Base-by-base conservation (phyloP, 139 green algal genomes). In the Nannochloris sp. region DNA sequence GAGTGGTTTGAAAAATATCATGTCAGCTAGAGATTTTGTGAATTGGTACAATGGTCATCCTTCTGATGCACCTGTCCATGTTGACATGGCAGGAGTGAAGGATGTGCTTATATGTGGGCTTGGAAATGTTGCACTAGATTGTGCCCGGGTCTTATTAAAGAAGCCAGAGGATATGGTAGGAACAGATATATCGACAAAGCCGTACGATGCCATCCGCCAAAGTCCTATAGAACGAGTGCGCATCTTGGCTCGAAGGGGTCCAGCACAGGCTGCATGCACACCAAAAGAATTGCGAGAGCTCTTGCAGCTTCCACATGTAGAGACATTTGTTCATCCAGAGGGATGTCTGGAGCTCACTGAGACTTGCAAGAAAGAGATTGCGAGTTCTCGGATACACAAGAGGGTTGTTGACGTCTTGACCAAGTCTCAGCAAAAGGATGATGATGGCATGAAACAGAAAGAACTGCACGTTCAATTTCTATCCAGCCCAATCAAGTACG, bases 11-110 rank as follows among this genome's bases (percentile, higher is more conserved):
- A 27, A 61, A 3, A 83, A 81, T 5, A 78, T 97, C 14, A 62
- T 88, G 12, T 82, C 80, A 1, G 93, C 93, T 1, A 78, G 93
- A 15, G 86, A 96, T 62, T 96, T 98, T 78, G 93, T 97, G 31
- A 93, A 85, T 82, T 99, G 93, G 93, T 98, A 95, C 85, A 99
- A 98, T 69, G 93, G 87, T 4, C 90, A 98, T 71, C 90, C 93
- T 4, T 43, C 11, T 14, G 57, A 80, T 90, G n/a, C 72, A 69
- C 27, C 21, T 34, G 1, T 23, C 75, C 16, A 57, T 8, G 66
- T 93, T 61, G 75, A 91, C 72, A 73, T 95, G 37, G 64, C 56
- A 19, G 64, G 62, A 29, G 78, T 82, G n/a, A 31, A 44, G 7
- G 68, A 56, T 8, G 83, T 91, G 34, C 81, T 75, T 10, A 77